Evolutionary conservation across 306 rosid species (phyloP).

Genomic region (Prinsepia uniflora): DNA sequence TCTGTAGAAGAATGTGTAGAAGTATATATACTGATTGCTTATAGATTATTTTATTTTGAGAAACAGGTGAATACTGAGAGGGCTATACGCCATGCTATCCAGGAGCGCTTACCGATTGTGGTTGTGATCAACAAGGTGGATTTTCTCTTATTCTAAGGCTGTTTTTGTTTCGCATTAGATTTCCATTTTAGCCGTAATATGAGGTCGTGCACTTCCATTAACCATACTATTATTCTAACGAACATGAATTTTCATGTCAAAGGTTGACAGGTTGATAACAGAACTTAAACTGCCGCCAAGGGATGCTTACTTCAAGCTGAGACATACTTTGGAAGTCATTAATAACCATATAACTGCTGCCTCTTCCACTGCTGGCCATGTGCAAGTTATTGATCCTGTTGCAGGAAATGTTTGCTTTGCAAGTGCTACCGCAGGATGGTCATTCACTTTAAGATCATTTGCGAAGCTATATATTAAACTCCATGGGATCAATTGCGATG

Average conservation of each 20-base stretch:
- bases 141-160: conserved; percentile 5
- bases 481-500: conserved; percentile 76
- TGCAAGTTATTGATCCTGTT: conserved; percentile 80
- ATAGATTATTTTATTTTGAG: background rate
- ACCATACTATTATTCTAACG: conserved; percentile 15
- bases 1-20: conserved; percentile 5
- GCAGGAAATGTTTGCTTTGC: conserved; percentile 98
- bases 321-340: conserved; percentile 90
- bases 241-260: conserved; percentile 16
- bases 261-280: conserved; percentile 96
- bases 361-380: conserved; percentile 84
- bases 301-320: conserved; percentile 90
- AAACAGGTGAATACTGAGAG: conserved; percentile 90
- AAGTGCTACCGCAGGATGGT: conserved; percentile 96
- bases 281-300: conserved; percentile 93
- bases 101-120: conserved; percentile 80
- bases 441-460: conserved; percentile 89
- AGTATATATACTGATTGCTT: background rate
- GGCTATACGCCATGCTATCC: conserved; percentile 97
- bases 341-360: conserved; percentile 82
- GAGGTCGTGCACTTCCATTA: background rate
- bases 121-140: conserved; percentile 89
- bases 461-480: conserved; percentile 82
- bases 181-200: background rate
- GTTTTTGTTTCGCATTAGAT: background rate